Evolutionary conservation across 1,139 yeast species (phyloP).

Genomic region (Pichia sp.): DNA sequence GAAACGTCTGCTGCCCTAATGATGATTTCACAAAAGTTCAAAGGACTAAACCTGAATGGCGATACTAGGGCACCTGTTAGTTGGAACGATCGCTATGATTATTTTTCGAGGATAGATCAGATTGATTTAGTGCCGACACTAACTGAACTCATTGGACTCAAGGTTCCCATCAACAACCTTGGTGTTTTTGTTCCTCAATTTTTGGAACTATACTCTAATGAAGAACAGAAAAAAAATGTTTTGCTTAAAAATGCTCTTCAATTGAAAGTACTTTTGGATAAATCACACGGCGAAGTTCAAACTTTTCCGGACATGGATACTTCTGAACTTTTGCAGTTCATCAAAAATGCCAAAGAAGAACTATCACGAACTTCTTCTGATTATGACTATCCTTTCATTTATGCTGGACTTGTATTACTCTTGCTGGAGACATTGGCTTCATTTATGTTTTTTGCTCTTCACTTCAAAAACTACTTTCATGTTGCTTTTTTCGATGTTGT

Average conservation of each 20-base stretch:
- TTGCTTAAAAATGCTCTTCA: slow-evolving; percentile 62
- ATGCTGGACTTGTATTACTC: slow-evolving; percentile 42
- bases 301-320: slow-evolving; percentile 20
- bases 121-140: slow-evolving; percentile 87
- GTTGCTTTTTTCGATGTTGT: slow-evolving; percentile 31
- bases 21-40: slow-evolving; percentile 60
- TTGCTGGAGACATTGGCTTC: slow-evolving; percentile 33
- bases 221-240: slow-evolving; percentile 38
- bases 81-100: slow-evolving; percentile 44
- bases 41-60: slow-evolving; percentile 19
- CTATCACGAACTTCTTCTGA: slow-evolving; percentile 70
- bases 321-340: slow-evolving; percentile 37
- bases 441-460: slow-evolving; percentile 20
- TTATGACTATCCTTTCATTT: slow-evolving; percentile 54
- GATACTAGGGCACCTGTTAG: slow-evolving; percentile 40
- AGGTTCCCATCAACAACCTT: slow-evolving; percentile 80
- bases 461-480: slow-evolving; percentile 12
- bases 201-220: slow-evolving; percentile 41
- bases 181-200: slow-evolving; percentile 66
- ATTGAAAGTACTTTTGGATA: slow-evolving; percentile 37
- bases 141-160: slow-evolving; percentile 66
- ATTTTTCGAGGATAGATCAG: slow-evolving; percentile 58
- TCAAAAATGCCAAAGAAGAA: slow-evolving; percentile 48
- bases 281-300: slow-evolving; percentile 20
- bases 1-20: slow-evolving; percentile 85